Evolutionary conservation across 345 rosid genomes (phyloP), one percentile per base, ranked within the genome.

Genomic region (Populus alba): DNA sequence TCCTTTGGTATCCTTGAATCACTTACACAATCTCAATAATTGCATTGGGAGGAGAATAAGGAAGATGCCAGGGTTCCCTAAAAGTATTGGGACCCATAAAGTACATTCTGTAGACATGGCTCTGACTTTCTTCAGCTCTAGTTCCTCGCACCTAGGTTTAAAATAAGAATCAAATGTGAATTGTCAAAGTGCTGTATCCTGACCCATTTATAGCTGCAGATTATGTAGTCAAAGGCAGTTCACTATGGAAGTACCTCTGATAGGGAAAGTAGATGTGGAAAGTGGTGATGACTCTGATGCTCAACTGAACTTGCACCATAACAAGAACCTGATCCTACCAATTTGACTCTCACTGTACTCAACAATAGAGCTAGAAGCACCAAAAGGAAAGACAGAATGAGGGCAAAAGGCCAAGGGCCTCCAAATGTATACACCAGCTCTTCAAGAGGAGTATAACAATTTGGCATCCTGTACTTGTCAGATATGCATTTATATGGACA

Each of bases 11-110:
- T 29, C 67, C 47, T 59, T 25, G 31, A 78, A 9, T 43, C 22
- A 80, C 99, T 91, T 90, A 94, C 99, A 96, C 98, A 68, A 94
- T 92, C 85, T 92, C 95, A 76, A 92, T 92, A 83, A 94, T 92
- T 74, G 97, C 89, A 88, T 89, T 87, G 4, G 99, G 94, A 74
- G 93, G 98, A 77, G 97, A 91, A 77, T 93, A 94, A 59, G 98
- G 99, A 83, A 96, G 97, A 86, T 94, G 94, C 99, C 99, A 95
- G 29, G 97, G 99, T 76, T 95, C 99, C 86, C 98, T 91, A 78
- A 95, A 93, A 78, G 94, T 92, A 83, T 93, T 93, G 68, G 98
- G 99, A 81, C 98, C 98, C 97, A 91, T 90, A 83, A 92, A 95
- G 82, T 92, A 96, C 96, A 96, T 87, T 82, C 98, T 88, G 87